Percentiles rank a stretch among this genome's conserved stretches.
phyloP scores from a whole-genome alignment of 805 yeast species.

The Candida pseudoglaebosa region DNA sequence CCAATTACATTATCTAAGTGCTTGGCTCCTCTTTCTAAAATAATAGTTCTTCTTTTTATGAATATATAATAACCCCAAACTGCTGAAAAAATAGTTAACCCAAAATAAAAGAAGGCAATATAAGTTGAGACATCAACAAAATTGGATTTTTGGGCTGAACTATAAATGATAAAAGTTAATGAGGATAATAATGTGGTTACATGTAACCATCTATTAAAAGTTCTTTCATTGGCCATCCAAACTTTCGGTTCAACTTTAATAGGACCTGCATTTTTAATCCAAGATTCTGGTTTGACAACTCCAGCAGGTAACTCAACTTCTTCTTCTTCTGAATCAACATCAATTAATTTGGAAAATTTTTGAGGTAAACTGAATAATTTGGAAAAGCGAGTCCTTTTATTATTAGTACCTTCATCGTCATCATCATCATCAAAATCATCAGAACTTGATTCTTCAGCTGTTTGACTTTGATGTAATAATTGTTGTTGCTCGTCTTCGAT shows the following conservation, averaged over 20 bases:
- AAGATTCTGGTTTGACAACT: slow-evolving; percentile 72
- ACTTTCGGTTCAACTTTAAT: slow-evolving; percentile 95
- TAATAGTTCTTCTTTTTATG: slow-evolving; percentile 63
- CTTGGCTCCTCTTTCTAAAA: slow-evolving; percentile 75
- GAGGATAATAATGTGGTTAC: slow-evolving; percentile 82
- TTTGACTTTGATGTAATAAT: slow-evolving; percentile 4
- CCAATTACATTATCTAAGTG: slow-evolving; percentile 91
- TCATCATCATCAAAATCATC: slow-evolving; percentile 31
- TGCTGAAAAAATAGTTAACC: slow-evolving; percentile 76
- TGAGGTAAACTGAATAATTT: slow-evolving; percentile 24
- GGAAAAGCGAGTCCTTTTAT: slow-evolving; percentile 11
- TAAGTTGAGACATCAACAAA: slow-evolving; percentile 59
- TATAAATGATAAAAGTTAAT: slow-evolving; percentile 78
- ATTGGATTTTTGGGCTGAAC: slow-evolving; percentile 65
- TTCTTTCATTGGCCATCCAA: slow-evolving; percentile 97
- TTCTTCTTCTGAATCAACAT: slow-evolving; percentile 76
- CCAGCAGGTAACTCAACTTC: slow-evolving; percentile 87
- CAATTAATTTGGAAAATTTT: slow-evolving; percentile 40
- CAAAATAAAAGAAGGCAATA: slow-evolving; percentile 78
- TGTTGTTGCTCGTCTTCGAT: slow-evolving; percentile 7
- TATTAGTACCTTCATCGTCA: slow-evolving; percentile 16
- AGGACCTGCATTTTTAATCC: slow-evolving; percentile 86
- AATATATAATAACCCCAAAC: slow-evolving; percentile 86
- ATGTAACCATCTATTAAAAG: slow-evolving; percentile 92
- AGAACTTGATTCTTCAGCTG: slow-evolving; percentile 21